phyloP scores from a whole-genome alignment of 306 rosid species.

The Corylus avellana region DNA sequence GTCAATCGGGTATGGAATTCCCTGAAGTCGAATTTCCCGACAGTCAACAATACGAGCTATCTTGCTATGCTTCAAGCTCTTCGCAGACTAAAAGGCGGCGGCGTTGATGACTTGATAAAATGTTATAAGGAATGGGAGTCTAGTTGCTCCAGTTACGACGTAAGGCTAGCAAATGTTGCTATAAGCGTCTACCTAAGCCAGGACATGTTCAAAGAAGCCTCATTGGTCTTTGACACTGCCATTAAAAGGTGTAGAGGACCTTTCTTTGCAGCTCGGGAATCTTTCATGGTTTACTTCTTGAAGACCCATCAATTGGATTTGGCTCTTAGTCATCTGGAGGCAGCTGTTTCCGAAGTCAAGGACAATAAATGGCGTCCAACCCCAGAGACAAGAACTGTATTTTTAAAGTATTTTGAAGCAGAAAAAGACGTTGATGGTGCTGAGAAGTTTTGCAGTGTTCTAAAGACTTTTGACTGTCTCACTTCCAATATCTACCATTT shows the following conservation, averaged over 20 bases:
- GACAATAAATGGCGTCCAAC: constrained; percentile 48
- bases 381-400: constrained; percentile 38
- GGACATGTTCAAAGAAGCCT: constrained; percentile 62
- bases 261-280: constrained; percentile 53
- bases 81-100: constrained; percentile 51
- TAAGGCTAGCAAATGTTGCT: constrained; percentile 45
- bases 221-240: constrained; percentile 47
- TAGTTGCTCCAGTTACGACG: constrained; percentile 46
- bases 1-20: constrained; percentile 66
- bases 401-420: constrained; percentile 64
- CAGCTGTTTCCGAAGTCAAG: constrained; percentile 44
- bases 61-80: constrained; percentile 68
- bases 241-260: constrained; percentile 49
- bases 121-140: constrained; percentile 80
- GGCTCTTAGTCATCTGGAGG: constrained; percentile 60
- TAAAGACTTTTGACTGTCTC: constrained; percentile 49
- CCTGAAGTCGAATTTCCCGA: constrained; percentile 46
- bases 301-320: constrained; percentile 38
- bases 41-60: constrained; percentile 61
- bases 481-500: constrained; percentile 37
- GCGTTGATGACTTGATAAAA: constrained; percentile 48
- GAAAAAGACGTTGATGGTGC: constrained; percentile 58
- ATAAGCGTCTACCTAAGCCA: constrained; percentile 59
- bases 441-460: constrained; percentile 59
- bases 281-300: constrained; percentile 60